Percentiles rank a stretch among this genome's conserved stretches.
Conservation (phyloP, 441 rosid genomes). For the Capsella rubella region DNA sequence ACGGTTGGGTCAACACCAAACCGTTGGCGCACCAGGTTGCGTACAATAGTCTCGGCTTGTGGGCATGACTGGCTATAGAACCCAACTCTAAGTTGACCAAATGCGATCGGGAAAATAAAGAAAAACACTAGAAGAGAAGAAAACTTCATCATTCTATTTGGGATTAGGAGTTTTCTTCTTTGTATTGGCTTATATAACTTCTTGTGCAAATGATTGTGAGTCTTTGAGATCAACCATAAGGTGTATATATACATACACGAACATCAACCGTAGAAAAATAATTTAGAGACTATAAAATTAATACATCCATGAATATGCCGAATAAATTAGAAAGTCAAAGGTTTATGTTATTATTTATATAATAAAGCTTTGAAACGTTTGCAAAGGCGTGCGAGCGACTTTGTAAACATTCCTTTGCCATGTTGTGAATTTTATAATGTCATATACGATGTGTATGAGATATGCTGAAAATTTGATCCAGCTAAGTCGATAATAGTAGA, state of each 20-base stretch:
- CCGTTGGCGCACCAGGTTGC: slow-evolving; percentile 46
- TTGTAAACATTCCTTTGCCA: slow-evolving; percentile 32
- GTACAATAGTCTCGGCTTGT: slow-evolving; percentile 60
- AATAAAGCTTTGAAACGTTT: slow-evolving; percentile 17
- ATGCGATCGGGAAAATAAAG: slow-evolving; percentile 47
- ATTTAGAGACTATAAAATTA: background rate
- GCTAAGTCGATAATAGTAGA: slow-evolving; percentile 37
- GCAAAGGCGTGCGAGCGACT: slow-evolving; percentile 44
- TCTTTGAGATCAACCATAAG: slow-evolving; percentile 18
- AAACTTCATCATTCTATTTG: slow-evolving; percentile 29
- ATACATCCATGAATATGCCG: background rate
- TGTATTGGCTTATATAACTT: slow-evolving; percentile 13
- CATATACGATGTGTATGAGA: background rate
- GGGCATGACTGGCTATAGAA: slow-evolving; percentile 67
- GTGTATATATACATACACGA: slow-evolving; percentile 35
- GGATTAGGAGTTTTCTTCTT: slow-evolving; percentile 10
- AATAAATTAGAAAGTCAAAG: slow-evolving; percentile 37
- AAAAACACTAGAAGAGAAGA: slow-evolving; percentile 43
- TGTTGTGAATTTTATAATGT: slow-evolving; percentile 17
- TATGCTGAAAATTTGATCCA: slow-evolving; percentile 29
- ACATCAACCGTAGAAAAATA: slow-evolving; percentile 19
- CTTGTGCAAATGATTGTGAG: slow-evolving; percentile 20
- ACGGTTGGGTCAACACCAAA: slow-evolving; percentile 53
- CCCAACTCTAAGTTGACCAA: slow-evolving; percentile 56
- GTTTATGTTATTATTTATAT: slow-evolving; percentile 6